Percentiles rank a stretch among this genome's conserved stretches.
Evolutionary conservation across 163 green algal species (phyloP).

Genomic region (Coccomyxa subellipsoidea): DNA sequence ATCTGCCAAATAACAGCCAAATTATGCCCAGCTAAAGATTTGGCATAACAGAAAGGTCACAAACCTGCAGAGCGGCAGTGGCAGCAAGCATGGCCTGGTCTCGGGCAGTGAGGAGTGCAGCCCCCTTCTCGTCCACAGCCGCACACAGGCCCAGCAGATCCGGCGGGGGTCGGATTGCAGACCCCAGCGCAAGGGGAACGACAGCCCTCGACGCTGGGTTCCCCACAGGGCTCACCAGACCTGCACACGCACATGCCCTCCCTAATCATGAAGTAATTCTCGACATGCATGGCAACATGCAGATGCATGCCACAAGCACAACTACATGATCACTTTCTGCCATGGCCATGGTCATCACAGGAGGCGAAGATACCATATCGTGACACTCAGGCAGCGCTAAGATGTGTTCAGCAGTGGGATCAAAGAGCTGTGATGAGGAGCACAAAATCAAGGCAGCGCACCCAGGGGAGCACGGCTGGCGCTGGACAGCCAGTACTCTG

Average conservation of each 20-base stretch:
- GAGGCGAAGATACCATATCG: too few relatives aligned
- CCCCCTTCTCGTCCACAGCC: conserved; percentile 20
- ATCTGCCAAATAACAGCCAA: not conserved
- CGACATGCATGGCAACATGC: too few relatives aligned
- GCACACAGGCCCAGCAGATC: conserved; percentile 3
- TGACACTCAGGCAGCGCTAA: too few relatives aligned
- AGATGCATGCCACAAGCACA: too few relatives aligned
- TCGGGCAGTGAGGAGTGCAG: conserved; percentile 16
- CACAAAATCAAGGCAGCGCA: not conserved
- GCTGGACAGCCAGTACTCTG: conserved; percentile 15
- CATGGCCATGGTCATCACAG: too few relatives aligned
- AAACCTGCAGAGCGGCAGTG: conserved; percentile 6
- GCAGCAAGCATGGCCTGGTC: not conserved
- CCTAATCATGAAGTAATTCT: not conserved
- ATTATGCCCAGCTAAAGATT: not conserved
- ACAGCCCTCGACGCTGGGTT: not conserved
- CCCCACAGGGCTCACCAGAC: not conserved
- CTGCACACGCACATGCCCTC: not conserved
- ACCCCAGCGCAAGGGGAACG: not conserved
- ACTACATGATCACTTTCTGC: not conserved
- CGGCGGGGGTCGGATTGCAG: not conserved
- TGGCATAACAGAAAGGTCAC: not conserved
- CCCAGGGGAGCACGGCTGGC: conserved; percentile 7
- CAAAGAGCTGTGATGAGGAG: too few relatives aligned
- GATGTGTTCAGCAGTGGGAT: too few relatives aligned